A percentile compares a stretch with the other conserved stretches of the same genome.
Evolutionary conservation across 2,329 filamentous ascomycete genomes (phyloP).

Genomic region (Sporothrix humicola): DNA sequence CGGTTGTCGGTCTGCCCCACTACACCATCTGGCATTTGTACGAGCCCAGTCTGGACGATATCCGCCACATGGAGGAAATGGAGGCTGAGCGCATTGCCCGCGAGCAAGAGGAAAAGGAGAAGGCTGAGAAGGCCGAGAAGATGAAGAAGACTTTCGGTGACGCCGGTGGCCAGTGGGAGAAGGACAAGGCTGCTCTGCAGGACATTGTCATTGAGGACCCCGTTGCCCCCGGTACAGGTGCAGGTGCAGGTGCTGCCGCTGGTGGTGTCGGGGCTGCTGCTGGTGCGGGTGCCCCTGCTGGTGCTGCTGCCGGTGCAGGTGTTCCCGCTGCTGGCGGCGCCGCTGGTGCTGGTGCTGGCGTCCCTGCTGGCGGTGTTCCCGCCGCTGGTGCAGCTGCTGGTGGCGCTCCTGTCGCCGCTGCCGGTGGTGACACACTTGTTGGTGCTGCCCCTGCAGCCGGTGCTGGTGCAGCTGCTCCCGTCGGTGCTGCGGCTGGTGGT

Average conservation of each 20-base stretch:
- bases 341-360: constrained; percentile 12
- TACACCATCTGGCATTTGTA: constrained; percentile 99
- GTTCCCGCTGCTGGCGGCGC: constrained; percentile 13
- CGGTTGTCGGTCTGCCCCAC: constrained; percentile 92
- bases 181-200: constrained; percentile 82
- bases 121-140: constrained; percentile 74
- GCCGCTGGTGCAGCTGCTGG: background rate
- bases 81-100: constrained; percentile 80
- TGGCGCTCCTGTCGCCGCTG: constrained; percentile 11
- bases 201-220: constrained; percentile 67
- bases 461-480: constrained; percentile 27
- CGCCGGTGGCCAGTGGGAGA: constrained; percentile 80
- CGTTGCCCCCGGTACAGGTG: constrained; percentile 9
- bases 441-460: background rate
- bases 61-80: constrained; percentile 99
- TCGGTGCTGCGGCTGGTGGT: constrained; percentile 15
- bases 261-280: constrained; percentile 2
- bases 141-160: constrained; percentile 82
- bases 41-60: constrained; percentile 97
- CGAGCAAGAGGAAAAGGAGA: constrained; percentile 79
- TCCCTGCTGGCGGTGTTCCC: constrained; percentile 9
- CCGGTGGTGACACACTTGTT: constrained; percentile 40
- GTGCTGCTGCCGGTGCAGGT: constrained; percentile 5
- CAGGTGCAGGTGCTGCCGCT: constrained; percentile 29
- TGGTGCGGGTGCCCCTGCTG: constrained; percentile 15